Base-by-base conservation (phyloP, 768 basidiomycete species). In the Lepiota venenata region DNA sequence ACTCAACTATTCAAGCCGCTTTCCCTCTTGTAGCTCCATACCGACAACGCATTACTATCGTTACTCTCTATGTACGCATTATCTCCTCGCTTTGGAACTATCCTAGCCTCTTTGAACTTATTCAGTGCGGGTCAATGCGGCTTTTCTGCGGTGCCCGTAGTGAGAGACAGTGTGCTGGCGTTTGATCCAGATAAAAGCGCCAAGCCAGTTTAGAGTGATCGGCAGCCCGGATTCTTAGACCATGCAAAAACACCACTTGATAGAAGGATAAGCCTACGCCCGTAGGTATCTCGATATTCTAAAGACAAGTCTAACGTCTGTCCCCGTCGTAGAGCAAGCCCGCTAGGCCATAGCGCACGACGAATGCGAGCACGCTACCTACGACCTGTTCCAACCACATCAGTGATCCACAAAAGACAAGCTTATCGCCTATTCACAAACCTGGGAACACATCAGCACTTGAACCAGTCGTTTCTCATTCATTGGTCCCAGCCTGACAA, bases 241-340 rank as follows among this genome's bases (percentile, higher is more conserved):
- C 9, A 3, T 32, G 32, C 32, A 11, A 32, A 20, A 45, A 22
- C 27, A 27, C 15, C 20, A 45, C 27, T 45, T 32, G 32, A 32
- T 11, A 32, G 8, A 7, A 32, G 10, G 32, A 4, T 9, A 32
- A 32, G 6, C 8, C 32, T 7, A 32, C 32, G 32, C 10, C 32
- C 32, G 10, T 3, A 32, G 8, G 10, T 4, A 32, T 11, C 32
- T 15, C 32, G 15, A 22, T 22, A 20, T 51, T 48, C 12, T n/a
- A 48, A 2, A 27, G 11, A 32, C 44, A 35, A 44, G 69, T 75
- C 65, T 32, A 93, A 65, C 92, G 75, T 66, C 95, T 78, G 72
- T 93, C 92, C 9, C 92, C 93, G 63, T 96, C 95, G 66, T 97
- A 99, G 41, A 97, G 79, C 51, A 96, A 76, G 44, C 88, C 81